phyloP scores from a whole-genome alignment of 305 asterid genomes.

The Plantago coronopus region DNA sequence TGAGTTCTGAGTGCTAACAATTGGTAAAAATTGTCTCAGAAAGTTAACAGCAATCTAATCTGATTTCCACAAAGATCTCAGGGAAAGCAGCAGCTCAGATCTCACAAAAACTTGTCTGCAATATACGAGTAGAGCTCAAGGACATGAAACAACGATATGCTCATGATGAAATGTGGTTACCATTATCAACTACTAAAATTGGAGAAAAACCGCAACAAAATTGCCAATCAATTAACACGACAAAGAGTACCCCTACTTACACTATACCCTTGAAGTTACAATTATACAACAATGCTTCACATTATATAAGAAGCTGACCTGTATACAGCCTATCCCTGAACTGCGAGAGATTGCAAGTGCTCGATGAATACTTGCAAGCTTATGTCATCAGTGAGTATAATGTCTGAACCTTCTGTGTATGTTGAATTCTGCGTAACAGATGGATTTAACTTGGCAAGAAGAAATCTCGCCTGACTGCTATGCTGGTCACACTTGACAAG shows the following conservation, averaged over 20 bases:
- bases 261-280: constrained; percentile 1
- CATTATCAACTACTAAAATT: neutral
- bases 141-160: neutral
- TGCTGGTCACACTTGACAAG: constrained; percentile 84
- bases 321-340: constrained; percentile 53
- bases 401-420: constrained; percentile 46
- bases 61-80: no score
- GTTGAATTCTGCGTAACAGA: constrained; percentile 70
- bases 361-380: constrained; percentile 81
- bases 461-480: constrained; percentile 89
- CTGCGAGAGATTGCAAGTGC: constrained; percentile 82
- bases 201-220: neutral
- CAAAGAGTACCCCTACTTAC: neutral
- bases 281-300: constrained; percentile 15
- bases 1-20: no score
- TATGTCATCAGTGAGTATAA: constrained; percentile 79
- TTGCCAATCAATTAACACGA: constrained; percentile 8
- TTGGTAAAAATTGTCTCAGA: no score
- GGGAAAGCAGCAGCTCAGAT: no score
- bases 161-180: no score
- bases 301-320: constrained; percentile 6
- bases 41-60: no score
- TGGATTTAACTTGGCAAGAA: constrained; percentile 86
- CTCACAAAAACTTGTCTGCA: no score
- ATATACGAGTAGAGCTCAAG: neutral